These are phyloP conservation scores for Lantana camara DNA, from an alignment of 257 asterid genomes.

Conservation along the genomic window DNA sequence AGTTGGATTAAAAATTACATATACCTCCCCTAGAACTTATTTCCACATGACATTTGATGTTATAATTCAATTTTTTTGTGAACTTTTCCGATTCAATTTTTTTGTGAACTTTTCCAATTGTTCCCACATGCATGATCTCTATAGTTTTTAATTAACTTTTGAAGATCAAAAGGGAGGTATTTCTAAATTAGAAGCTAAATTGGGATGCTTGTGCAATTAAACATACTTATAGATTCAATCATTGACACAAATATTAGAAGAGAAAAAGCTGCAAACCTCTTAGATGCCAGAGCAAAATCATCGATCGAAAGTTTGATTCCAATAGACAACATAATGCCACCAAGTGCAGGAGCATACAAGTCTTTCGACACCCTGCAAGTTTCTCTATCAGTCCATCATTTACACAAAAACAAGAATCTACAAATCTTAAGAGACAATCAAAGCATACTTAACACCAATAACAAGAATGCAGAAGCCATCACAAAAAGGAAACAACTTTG, in stretches of 20 bases:
- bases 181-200: too few relatives aligned
- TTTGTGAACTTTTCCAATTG: too few relatives aligned
- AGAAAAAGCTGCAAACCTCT: constrained; percentile 53
- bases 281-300: constrained; percentile 89
- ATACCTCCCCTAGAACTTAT: too few relatives aligned
- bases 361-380: constrained; percentile 99
- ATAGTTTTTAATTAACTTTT: too few relatives aligned
- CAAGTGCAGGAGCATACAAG: constrained; percentile 95
- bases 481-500: not conserved
- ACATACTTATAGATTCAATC: too few relatives aligned
- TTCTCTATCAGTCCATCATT: constrained; percentile 63
- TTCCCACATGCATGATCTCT: too few relatives aligned
- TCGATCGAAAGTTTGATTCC: constrained; percentile 90
- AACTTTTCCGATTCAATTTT: too few relatives aligned
- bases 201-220: too few relatives aligned
- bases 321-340: constrained; percentile 97
- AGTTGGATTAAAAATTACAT: too few relatives aligned
- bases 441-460: constrained; percentile 11
- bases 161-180: too few relatives aligned
- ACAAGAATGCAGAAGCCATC: constrained; percentile 21
- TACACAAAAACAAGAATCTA: constrained; percentile 36
- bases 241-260: not conserved
- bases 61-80: too few relatives aligned
- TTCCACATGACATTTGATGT: too few relatives aligned
- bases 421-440: constrained; percentile 36